phyloP scores from a whole-genome alignment of 2,329 filamentous ascomycete genomes.

The Diaporthe longicolla region DNA sequence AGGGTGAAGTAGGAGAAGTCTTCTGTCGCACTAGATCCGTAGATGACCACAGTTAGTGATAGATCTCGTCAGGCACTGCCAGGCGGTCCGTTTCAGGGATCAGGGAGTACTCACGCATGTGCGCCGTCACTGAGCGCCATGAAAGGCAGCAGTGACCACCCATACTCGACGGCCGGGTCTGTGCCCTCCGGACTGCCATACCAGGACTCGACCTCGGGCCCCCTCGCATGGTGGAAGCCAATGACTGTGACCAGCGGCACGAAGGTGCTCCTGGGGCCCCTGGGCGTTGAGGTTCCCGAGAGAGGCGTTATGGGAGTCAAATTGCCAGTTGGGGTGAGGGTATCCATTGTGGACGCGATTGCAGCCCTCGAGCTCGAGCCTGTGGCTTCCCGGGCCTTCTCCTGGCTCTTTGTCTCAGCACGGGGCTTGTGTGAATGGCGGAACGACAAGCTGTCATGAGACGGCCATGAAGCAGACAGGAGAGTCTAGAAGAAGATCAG shows the following conservation, averaged over 20 bases:
- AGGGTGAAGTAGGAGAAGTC: slow-evolving; percentile 99
- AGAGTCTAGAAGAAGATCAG: not conserved
- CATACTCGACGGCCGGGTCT: slow-evolving; percentile 86
- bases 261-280: slow-evolving; percentile 57
- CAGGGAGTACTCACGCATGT: slow-evolving; percentile 79
- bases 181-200: slow-evolving; percentile 81
- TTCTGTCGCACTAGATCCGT: slow-evolving; percentile 77
- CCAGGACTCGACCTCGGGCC: slow-evolving; percentile 95
- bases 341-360: slow-evolving; percentile 38
- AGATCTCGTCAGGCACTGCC: slow-evolving; percentile 24
- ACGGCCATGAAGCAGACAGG: slow-evolving; percentile 37
- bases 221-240: slow-evolving; percentile 87
- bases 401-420: slow-evolving; percentile 13
- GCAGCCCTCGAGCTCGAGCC: slow-evolving; percentile 24
- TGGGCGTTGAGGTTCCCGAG: slow-evolving; percentile 41
- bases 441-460: slow-evolving; percentile 8
- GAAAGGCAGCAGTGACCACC: slow-evolving; percentile 93
- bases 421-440: not conserved
- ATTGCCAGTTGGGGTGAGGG: slow-evolving; percentile 38
- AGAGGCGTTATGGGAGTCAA: slow-evolving; percentile 29
- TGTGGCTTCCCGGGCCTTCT: slow-evolving; percentile 15
- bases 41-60: not conserved
- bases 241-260: slow-evolving; percentile 83
- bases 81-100: not conserved
- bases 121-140: slow-evolving; percentile 98